phyloP scores from a whole-genome alignment of 495 filamentous ascomycete genomes.

The Bathelium albidoporum region DNA sequence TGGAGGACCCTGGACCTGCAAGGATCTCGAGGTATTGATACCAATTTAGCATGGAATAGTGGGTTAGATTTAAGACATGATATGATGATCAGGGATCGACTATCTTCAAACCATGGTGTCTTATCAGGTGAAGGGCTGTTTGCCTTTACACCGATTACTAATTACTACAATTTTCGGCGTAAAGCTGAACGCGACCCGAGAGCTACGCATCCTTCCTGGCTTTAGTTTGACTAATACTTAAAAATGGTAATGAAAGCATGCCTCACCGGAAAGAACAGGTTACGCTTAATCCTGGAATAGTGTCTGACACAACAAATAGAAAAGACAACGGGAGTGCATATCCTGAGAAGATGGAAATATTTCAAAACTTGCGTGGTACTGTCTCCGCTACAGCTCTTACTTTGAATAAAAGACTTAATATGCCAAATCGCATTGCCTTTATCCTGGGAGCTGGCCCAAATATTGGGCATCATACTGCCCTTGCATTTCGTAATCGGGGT shows the following conservation, averaged over 20 bases:
- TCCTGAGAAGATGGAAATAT: too few species aligned
- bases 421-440: slow-evolving; percentile 9
- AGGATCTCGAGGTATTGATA: not conserved
- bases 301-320: not conserved
- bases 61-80: not conserved
- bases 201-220: too few species aligned
- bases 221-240: too few species aligned
- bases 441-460: slow-evolving; percentile 36
- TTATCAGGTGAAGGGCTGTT: too few species aligned
- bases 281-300: not conserved
- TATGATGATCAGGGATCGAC: not conserved
- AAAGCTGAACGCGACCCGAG: too few species aligned
- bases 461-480: slow-evolving; percentile 30
- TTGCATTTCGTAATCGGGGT: slow-evolving; percentile 31
- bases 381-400: too few species aligned
- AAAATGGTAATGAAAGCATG: not conserved
- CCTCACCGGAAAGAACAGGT: not conserved
- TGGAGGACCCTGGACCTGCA: too few species aligned
- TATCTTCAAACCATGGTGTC: not conserved
- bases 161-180: too few species aligned
- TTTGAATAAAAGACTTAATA: not conserved
- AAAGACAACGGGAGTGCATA: too few species aligned
- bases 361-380: too few species aligned
- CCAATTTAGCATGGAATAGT: not conserved
- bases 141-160: not conserved